Evolutionary conservation across 345 rosid species (phyloP).

Genomic region (Reutealis trisperma): DNA sequence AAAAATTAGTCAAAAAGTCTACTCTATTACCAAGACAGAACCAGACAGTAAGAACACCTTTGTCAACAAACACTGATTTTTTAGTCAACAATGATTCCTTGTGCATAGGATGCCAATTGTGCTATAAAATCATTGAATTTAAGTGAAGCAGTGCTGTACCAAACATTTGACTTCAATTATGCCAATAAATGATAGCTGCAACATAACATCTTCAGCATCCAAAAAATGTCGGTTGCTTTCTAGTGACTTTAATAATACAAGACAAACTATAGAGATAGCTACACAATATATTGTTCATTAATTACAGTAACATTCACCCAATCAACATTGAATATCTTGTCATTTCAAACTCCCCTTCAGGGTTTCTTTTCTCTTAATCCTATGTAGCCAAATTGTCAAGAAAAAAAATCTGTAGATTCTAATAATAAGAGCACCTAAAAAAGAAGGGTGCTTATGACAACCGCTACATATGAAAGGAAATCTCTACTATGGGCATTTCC

Average conservation of each 20-base stretch:
- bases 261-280: not conserved
- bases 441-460: constrained; percentile 5
- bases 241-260: not conserved
- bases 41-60: not conserved
- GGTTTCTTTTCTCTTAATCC: not conserved
- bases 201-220: no score
- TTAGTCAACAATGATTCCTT: not conserved
- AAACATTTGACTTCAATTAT: not conserved
- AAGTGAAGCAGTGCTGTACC: not conserved
- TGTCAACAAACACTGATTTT: not conserved
- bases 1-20: not conserved
- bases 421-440: constrained; percentile 2
- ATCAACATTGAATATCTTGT: not conserved
- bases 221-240: no score
- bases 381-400: not conserved
- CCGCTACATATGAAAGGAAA: not conserved
- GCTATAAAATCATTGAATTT: not conserved
- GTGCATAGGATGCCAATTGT: constrained; percentile 7
- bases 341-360: not conserved
- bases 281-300: not conserved
- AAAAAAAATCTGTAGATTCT: not conserved
- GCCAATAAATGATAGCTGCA: no score
- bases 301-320: not conserved
- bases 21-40: no score
- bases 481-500: constrained; percentile 19